A percentile compares a stretch with the other conserved stretches of the same genome.
These are phyloP conservation scores for Aspergillus fumigatiaffinis DNA, from an alignment of 2,329 filamentous ascomycete species.

Conservation along the genomic window DNA sequence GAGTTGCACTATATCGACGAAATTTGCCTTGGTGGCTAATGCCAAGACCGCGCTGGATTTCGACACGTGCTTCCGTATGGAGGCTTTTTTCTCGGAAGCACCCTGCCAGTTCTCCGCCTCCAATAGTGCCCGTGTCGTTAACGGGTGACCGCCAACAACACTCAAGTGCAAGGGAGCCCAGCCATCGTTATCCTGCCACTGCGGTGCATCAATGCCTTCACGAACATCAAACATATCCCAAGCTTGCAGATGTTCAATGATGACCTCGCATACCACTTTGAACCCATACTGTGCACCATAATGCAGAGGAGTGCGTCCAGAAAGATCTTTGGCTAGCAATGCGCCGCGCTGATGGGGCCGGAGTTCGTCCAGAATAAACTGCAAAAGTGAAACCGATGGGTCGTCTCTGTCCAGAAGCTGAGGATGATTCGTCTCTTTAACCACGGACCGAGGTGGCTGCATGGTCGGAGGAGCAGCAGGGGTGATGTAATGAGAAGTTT, in stretches of 20 bases:
- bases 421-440: conserved; percentile 60
- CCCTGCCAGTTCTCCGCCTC: conserved; percentile 75
- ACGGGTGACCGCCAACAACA: conserved; percentile 83
- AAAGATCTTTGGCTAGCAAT: conserved; percentile 67
- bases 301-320: conserved; percentile 81
- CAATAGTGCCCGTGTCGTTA: conserved; percentile 78
- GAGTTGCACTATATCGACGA: conserved; percentile 76
- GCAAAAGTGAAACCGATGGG: conserved; percentile 66
- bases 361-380: conserved; percentile 64
- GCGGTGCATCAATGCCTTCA: conserved; percentile 77
- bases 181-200: conserved; percentile 91
- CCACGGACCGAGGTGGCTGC: conserved; percentile 58
- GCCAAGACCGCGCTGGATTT: conserved; percentile 85
- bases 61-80: conserved; percentile 65
- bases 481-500: conserved; percentile 71
- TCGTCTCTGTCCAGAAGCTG: conserved; percentile 65
- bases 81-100: conserved; percentile 57
- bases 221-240: conserved; percentile 85
- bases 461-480: conserved; percentile 67
- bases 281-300: conserved; percentile 95
- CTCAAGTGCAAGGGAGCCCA: conserved; percentile 87
- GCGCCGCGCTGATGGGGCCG: conserved; percentile 63
- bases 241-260: conserved; percentile 82
- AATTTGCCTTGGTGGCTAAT: conserved; percentile 84
- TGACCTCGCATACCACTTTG: conserved; percentile 79